Conservation (phyloP, 192 early-diverging fungal species). For the Pilobolus umbonatus region DNA sequence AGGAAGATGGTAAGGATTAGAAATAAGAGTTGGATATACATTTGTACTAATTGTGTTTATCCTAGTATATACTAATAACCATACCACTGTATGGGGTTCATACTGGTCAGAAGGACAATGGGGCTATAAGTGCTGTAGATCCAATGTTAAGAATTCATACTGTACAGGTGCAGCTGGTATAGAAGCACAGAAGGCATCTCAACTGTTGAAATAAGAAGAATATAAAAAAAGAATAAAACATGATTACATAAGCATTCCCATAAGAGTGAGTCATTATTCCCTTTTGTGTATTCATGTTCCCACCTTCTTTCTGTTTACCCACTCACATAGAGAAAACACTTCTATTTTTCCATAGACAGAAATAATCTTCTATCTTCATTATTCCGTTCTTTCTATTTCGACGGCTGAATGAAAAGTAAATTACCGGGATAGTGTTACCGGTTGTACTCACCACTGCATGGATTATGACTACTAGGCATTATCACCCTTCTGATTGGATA, state of each 20-base stretch:
- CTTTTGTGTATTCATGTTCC: too few species aligned
- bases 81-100: slow-evolving; percentile 89
- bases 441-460: too few species aligned
- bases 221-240: too few species aligned
- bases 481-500: too few species aligned
- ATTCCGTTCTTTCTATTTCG: neutral
- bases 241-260: too few species aligned
- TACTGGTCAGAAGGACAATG: slow-evolving; percentile 93
- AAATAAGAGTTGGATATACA: neutral
- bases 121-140: slow-evolving; percentile 95
- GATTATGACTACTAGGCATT: too few species aligned
- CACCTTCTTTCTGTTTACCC: too few species aligned
- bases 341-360: too few species aligned
- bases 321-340: too few species aligned
- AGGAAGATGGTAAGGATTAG: slow-evolving; percentile 73
- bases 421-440: too few species aligned
- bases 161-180: slow-evolving; percentile 82
- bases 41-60: slow-evolving; percentile 16
- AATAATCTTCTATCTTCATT: too few species aligned
- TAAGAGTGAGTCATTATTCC: too few species aligned
- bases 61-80: slow-evolving; percentile 71
- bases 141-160: slow-evolving; percentile 76
- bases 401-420: neutral
- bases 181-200: slow-evolving; percentile 53
- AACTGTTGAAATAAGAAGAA: slow-evolving; percentile 17